phyloP scores from a whole-genome alignment of 129 eudicot species.

The Centrapalus pauciflorus region DNA sequence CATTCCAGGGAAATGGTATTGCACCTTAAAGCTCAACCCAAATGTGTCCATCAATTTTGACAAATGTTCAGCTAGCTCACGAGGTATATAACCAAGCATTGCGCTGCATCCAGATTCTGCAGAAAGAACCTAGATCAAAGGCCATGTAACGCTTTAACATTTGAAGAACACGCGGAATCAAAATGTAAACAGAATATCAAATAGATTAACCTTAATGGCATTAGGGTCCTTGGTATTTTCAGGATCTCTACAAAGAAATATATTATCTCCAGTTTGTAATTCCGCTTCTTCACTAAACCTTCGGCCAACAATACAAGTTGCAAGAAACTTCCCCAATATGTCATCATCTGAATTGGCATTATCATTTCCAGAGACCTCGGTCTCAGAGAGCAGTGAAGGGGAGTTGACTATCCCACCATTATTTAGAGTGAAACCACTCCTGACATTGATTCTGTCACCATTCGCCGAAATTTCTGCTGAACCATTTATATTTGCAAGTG shows the following conservation, averaged over 20 bases:
- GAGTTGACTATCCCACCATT: constrained; percentile 14
- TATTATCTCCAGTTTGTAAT: constrained; percentile 38
- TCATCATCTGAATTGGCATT: constrained; percentile 28
- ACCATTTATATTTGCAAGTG: constrained; percentile 4
- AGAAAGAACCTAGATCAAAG: constrained; percentile 60
- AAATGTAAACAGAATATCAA: not conserved
- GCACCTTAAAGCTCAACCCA: constrained; percentile 67
- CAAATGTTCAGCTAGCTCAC: constrained; percentile 76
- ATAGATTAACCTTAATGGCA: constrained; percentile 69
- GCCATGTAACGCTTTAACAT: constrained; percentile 9
- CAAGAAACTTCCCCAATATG: constrained; percentile 37
- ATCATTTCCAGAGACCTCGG: constrained; percentile 27
- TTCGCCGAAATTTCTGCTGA: constrained; percentile 18
- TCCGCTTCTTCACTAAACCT: constrained; percentile 50
- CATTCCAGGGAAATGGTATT: not conserved
- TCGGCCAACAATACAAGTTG: constrained; percentile 75
- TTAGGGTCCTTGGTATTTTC: constrained; percentile 69
- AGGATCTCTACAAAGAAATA: constrained; percentile 69
- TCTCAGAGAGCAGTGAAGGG: constrained; percentile 8
- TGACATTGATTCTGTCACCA: constrained; percentile 12
- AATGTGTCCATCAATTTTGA: constrained; percentile 78
- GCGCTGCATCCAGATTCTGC: constrained; percentile 43
- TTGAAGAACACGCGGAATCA: not conserved
- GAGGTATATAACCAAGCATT: constrained; percentile 74
- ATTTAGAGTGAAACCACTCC: constrained; percentile 1